phyloP scores from a whole-genome alignment of 805 yeast species.

The Lipomyces chichibuensis region DNA sequence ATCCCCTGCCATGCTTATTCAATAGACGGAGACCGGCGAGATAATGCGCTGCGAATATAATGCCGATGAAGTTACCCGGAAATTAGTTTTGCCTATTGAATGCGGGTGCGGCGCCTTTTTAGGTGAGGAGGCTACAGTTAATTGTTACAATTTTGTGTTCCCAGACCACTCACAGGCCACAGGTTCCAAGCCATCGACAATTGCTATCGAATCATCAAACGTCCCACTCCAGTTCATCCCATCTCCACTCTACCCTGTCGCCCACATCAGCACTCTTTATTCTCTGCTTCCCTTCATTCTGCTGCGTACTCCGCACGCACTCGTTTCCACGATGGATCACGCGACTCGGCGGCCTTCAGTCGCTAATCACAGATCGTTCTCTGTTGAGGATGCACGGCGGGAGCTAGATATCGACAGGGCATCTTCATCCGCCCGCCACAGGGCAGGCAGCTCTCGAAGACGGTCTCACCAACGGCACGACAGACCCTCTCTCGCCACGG shows the following conservation, averaged over 20 bases:
- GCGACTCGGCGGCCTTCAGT: constrained; percentile 13
- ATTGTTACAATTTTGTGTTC: too few relatives aligned
- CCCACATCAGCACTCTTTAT: not conserved
- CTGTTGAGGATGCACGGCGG: constrained; percentile 31
- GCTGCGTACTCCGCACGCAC: constrained; percentile 1
- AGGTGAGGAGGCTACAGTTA: too few relatives aligned
- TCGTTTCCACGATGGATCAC: constrained; percentile 12
- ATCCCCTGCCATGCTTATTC: too few relatives aligned
- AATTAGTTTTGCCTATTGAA: too few relatives aligned
- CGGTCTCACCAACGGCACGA: constrained; percentile 15
- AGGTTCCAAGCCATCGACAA: not conserved
- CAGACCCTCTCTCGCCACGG: constrained; percentile 32
- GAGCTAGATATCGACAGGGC: constrained; percentile 22
- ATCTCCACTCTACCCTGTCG: not conserved
- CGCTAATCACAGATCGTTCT: constrained; percentile 23
- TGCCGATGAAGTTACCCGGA: too few relatives aligned
- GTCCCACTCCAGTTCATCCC: not conserved
- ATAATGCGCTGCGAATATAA: too few relatives aligned
- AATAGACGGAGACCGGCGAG: too few relatives aligned
- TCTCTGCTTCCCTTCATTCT: not conserved
- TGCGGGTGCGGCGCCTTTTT: too few relatives aligned
- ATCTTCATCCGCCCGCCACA: constrained; percentile 15
- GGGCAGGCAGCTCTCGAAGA: constrained; percentile 19
- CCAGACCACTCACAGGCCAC: too few relatives aligned
- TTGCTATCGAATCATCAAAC: not conserved